Base-by-base conservation (phyloP, 2,329 filamentous ascomycete genomes). In the Penicillium sp. region DNA sequence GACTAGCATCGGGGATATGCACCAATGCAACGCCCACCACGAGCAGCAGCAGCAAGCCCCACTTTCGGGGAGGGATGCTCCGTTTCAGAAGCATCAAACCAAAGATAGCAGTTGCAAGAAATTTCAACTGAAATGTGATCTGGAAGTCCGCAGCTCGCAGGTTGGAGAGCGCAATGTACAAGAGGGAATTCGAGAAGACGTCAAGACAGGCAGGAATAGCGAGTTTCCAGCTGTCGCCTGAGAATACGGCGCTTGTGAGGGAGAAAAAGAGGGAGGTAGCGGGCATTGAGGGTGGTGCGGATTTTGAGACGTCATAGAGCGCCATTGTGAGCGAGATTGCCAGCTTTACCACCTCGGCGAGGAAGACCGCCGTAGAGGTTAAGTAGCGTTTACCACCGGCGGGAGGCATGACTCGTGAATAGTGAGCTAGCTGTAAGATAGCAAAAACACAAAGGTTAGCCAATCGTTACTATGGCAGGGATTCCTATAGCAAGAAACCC, bases 101-200 rank as follows among this genome's bases (percentile, higher is more conserved):
- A 73, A 96, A 96, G 29, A 97, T 73, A 2, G 94, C 92, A 0
- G 91, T 94, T 1, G 90, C 90, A 59, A 97, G 82, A 60, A 97
- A 94, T 83, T 97, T 97, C 54, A 97, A 79, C 74, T 99, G 93
- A 70, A 94, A 96, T 26, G 94, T 84, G 55, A 96, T 87, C 73
- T 97, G 92, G 69, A 97, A 97, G 50, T 93, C 91, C 4, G 94
- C 91, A 0, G 93, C 89, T 66, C 96, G 91, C 64, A 97, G 74
- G 63, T 97, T 97, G 57, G 90, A 91, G 10, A 97, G 85, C 1
- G 91, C 93, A 48, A 95, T 83, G 68, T 97, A 99, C 71, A 97
- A 91, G 50, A 97, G 77, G n/a, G 89, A 89, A 68, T 97, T 97
- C 67, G 97, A 91, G 27, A 97, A 71, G 0, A 93, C 96, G 70